Evolutionary conservation across 2,329 filamentous ascomycete genomes (phyloP).

Genomic region (Fusarium denticulatum): DNA sequence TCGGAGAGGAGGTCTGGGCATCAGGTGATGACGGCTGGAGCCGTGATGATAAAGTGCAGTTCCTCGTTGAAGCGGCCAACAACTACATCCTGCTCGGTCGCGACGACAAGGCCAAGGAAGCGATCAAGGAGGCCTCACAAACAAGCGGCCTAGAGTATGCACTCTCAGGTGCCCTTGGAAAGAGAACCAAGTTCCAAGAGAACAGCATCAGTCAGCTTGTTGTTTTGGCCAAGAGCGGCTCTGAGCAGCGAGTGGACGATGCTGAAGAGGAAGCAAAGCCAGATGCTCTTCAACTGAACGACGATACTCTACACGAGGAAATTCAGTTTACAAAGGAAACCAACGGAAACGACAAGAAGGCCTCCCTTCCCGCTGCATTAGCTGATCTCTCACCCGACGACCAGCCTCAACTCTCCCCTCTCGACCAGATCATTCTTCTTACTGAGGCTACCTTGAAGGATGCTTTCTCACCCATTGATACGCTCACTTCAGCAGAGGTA

Average conservation of each 20-base stretch:
- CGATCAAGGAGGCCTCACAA: slow-evolving; percentile 73
- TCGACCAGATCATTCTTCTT: slow-evolving; percentile 91
- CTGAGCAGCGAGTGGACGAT: slow-evolving; percentile 36
- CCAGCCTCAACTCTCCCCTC: slow-evolving; percentile 81
- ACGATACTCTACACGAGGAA: slow-evolving; percentile 90
- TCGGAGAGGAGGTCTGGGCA: slow-evolving; percentile 52
- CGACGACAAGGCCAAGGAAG: slow-evolving; percentile 77
- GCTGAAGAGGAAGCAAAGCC: slow-evolving; percentile 57
- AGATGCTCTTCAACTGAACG: slow-evolving; percentile 80
- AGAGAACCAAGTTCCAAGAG: slow-evolving; percentile 82
- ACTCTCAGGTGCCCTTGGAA: slow-evolving; percentile 87
- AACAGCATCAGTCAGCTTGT: slow-evolving; percentile 88
- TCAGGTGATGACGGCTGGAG: slow-evolving; percentile 51
- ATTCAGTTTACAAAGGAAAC: slow-evolving; percentile 78
- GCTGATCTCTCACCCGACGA: slow-evolving; percentile 75
- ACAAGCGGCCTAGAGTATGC: slow-evolving; percentile 81
- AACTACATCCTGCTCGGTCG: slow-evolving; percentile 86
- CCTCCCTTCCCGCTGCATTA: slow-evolving; percentile 68
- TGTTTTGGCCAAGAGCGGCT: slow-evolving; percentile 82
- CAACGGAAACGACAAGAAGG: slow-evolving; percentile 49
- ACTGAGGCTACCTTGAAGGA: slow-evolving; percentile 91
- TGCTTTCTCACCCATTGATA: slow-evolving; percentile 82
- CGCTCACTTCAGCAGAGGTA: slow-evolving; percentile 91
- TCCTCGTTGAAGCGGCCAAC: slow-evolving; percentile 83
- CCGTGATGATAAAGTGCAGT: slow-evolving; percentile 69